A percentile compares a stretch with the other conserved stretches of the same genome.
Evolutionary conservation across 2,329 filamentous ascomycete species (phyloP).

Genomic region (Talaromyces amestolkiae): DNA sequence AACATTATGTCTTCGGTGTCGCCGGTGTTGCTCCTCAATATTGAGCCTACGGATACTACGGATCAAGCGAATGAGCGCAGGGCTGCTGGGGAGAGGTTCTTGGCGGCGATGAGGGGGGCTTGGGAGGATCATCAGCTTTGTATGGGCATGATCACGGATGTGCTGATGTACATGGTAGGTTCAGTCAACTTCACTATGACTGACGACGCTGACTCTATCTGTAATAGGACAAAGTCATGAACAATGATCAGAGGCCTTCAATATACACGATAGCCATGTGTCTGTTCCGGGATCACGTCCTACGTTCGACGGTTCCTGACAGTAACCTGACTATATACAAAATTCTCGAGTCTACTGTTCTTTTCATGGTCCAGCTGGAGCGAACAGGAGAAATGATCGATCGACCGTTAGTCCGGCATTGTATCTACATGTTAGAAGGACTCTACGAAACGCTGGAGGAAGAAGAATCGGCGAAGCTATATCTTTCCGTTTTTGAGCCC

Average conservation of each 20-base stretch:
- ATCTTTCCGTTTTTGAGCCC: constrained; percentile 77
- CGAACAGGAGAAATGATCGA: constrained; percentile 86
- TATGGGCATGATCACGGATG: constrained; percentile 95
- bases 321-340: constrained; percentile 59
- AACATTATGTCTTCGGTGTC: constrained; percentile 70
- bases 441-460: constrained; percentile 81
- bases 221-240: constrained; percentile 72
- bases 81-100: constrained; percentile 76
- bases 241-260: constrained; percentile 68
- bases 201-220: constrained; percentile 4
- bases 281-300: constrained; percentile 81
- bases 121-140: constrained; percentile 90
- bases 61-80: constrained; percentile 71
- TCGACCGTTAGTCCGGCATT: constrained; percentile 74
- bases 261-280: constrained; percentile 84
- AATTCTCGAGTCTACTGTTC: constrained; percentile 74
- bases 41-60: constrained; percentile 48
- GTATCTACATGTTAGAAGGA: constrained; percentile 83
- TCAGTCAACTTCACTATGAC: neutral
- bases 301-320: constrained; percentile 58
- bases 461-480: constrained; percentile 74
- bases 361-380: constrained; percentile 92
- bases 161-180: constrained; percentile 86
- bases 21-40: constrained; percentile 62
- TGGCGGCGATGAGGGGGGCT: constrained; percentile 69